phyloP scores from a whole-genome alignment of 2,329 filamentous ascomycete genomes.

The Aspergillus sp. region DNA sequence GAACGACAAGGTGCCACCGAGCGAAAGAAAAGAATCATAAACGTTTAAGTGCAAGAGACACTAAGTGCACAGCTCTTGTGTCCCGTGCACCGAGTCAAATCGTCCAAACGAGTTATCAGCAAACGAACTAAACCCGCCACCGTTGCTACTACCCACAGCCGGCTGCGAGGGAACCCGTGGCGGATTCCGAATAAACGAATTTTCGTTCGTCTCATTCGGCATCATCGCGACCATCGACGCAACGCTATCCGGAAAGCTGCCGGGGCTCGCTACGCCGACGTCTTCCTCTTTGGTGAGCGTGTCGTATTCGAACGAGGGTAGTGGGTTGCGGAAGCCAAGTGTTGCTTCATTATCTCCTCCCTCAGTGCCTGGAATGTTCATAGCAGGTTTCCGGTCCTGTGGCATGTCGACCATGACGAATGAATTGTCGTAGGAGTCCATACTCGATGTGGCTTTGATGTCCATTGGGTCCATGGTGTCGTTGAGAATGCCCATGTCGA shows the following conservation, averaged over 20 bases:
- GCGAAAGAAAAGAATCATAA: slow-evolving; percentile 2
- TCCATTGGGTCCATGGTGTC: slow-evolving; percentile 36
- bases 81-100: slow-evolving; percentile 26
- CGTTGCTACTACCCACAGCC: background rate
- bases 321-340: slow-evolving; percentile 17
- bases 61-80: slow-evolving; percentile 30
- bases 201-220: slow-evolving; percentile 20
- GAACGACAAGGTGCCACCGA: background rate
- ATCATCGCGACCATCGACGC: slow-evolving; percentile 26
- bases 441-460: slow-evolving; percentile 25
- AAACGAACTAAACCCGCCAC: slow-evolving; percentile 23
- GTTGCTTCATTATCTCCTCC: background rate
- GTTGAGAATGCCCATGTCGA: slow-evolving; percentile 31
- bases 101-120: slow-evolving; percentile 21
- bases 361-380: background rate
- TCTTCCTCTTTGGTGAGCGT: slow-evolving; percentile 18
- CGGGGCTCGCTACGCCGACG: slow-evolving; percentile 9
- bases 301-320: slow-evolving; percentile 23
- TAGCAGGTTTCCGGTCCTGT: slow-evolving; percentile 17
- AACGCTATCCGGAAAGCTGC: slow-evolving; percentile 22
- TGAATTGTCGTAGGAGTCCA: slow-evolving; percentile 29
- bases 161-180: slow-evolving; percentile 1
- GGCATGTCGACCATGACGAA: slow-evolving; percentile 18
- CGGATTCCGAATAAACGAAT: slow-evolving; percentile 21
- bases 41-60: background rate